Evolutionary conservation across 805 yeast genomes (phyloP).

Genomic region (Suhomyces prunicola): DNA sequence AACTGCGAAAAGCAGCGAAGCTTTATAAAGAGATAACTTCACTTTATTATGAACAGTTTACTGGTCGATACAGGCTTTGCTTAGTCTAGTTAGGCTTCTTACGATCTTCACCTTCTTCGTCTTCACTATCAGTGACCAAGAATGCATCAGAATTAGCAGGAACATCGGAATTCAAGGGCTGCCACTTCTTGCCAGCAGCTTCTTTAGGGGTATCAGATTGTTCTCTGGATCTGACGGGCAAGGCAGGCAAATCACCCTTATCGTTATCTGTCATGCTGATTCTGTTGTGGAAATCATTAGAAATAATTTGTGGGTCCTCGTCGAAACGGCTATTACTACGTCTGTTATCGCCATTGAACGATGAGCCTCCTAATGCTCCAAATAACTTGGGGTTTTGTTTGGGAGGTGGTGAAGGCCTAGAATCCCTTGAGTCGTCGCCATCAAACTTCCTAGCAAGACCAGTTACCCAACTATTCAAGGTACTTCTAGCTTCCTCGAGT

Average conservation of each 20-base stretch:
- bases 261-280: slow-evolving; percentile 43
- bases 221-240: slow-evolving; percentile 14
- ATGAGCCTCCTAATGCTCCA: slow-evolving; percentile 48
- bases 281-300: slow-evolving; percentile 44
- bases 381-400: slow-evolving; percentile 33
- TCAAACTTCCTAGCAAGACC: slow-evolving; percentile 56
- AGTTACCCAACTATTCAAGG: slow-evolving; percentile 75
- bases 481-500: slow-evolving; percentile 73
- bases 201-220: slow-evolving; percentile 1
- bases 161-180: slow-evolving; percentile 35
- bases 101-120: slow-evolving; percentile 27
- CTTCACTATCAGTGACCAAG: slow-evolving; percentile 43
- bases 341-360: slow-evolving; percentile 18
- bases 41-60: background rate
- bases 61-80: background rate
- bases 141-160: slow-evolving; percentile 44
- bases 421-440: slow-evolving; percentile 17
- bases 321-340: slow-evolving; percentile 34
- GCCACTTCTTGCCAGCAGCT: slow-evolving; percentile 28
- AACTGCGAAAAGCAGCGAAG: background rate
- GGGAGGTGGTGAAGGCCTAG: slow-evolving; percentile 9
- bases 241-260: slow-evolving; percentile 21
- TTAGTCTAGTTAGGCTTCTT: background rate
- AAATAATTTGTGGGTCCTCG: slow-evolving; percentile 55
- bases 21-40: background rate